These are phyloP conservation scores for Ganoderma lingzhi DNA, from an alignment of 1,284 basidiomycete species.

Conservation along the genomic window DNA sequence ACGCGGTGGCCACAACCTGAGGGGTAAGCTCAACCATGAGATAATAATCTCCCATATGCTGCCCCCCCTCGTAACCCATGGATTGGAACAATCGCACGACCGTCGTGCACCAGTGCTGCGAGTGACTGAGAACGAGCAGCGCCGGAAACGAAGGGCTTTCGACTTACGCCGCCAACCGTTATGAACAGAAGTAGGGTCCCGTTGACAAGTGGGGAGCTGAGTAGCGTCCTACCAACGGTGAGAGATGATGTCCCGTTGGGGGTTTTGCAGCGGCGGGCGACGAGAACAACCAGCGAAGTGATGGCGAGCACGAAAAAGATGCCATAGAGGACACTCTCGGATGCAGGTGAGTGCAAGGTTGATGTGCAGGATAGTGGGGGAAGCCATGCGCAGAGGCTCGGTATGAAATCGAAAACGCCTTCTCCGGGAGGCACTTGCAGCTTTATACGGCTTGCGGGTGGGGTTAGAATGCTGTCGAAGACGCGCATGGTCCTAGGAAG, in stretches of 20 bases:
- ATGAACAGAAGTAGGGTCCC: slow-evolving; percentile 12
- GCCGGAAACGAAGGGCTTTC: too few relatives aligned
- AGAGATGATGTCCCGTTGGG: background rate
- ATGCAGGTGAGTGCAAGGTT: slow-evolving; percentile 17
- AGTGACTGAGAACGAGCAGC: background rate
- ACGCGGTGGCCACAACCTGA: slow-evolving; percentile 24
- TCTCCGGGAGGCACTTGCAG: background rate
- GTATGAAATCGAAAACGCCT: background rate
- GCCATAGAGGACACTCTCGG: slow-evolving; percentile 16
- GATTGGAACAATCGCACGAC: slow-evolving; percentile 27
- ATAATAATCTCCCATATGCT: slow-evolving; percentile 20
- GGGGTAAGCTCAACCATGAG: slow-evolving; percentile 22
- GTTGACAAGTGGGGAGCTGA: slow-evolving; percentile 6
- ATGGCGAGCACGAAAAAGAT: slow-evolving; percentile 17
- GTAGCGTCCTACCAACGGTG: background rate
- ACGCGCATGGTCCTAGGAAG: background rate
- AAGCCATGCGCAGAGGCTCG: background rate
- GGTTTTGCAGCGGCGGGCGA: slow-evolving; percentile 11
- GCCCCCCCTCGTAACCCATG: slow-evolving; percentile 22
- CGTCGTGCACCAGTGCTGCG: slow-evolving; percentile 32
- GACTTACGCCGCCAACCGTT: slow-evolving; percentile 16
- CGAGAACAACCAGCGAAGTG: slow-evolving; percentile 10
- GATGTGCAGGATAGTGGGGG: slow-evolving; percentile 1
- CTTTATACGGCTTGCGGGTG: background rate
- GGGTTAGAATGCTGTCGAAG: background rate